Percentiles rank a stretch among this genome's conserved stretches.
phyloP scores from a whole-genome alignment of 257 asterid genomes.

The Rhazya stricta region DNA sequence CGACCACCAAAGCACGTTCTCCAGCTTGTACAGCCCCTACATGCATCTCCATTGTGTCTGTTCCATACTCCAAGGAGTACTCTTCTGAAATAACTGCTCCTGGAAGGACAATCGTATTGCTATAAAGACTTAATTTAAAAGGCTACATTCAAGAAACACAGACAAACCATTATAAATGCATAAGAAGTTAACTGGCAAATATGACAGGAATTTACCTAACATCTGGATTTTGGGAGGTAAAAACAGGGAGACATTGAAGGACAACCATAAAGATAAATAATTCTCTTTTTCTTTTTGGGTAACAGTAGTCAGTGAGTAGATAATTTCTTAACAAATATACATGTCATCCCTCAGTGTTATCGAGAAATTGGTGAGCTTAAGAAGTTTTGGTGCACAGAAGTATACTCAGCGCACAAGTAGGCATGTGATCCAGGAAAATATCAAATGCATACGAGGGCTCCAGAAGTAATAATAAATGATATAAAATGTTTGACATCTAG shows the following conservation, averaged over 20 bases:
- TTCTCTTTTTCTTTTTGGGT: not conserved
- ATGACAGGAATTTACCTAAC: not conserved
- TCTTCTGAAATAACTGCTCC: slow-evolving; percentile 96
- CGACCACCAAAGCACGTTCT: slow-evolving; percentile 75
- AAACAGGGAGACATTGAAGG: not conserved
- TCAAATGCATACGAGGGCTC: not conserved
- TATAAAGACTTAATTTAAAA: not conserved
- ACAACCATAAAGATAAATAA: not conserved
- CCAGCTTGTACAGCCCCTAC: slow-evolving; percentile 93
- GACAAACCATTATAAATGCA: not conserved
- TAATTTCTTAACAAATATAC: not conserved
- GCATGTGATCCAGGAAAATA: not conserved
- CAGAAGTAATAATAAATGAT: not conserved
- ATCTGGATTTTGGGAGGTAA: not conserved
- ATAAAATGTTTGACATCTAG: not conserved
- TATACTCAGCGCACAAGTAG: not conserved
- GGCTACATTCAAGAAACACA: not conserved
- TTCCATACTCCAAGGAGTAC: slow-evolving; percentile 91
- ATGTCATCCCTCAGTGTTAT: not conserved
- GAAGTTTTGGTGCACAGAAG: not conserved
- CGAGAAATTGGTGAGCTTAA: not conserved
- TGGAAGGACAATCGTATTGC: slow-evolving; percentile 19
- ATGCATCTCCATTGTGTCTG: slow-evolving; percentile 90
- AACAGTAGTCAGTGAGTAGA: not conserved
- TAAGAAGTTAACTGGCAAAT: not conserved